A percentile compares a stretch with the other conserved stretches of the same genome.
Conservation (phyloP, 306 rosid genomes). For the Calophaca sinica region DNA sequence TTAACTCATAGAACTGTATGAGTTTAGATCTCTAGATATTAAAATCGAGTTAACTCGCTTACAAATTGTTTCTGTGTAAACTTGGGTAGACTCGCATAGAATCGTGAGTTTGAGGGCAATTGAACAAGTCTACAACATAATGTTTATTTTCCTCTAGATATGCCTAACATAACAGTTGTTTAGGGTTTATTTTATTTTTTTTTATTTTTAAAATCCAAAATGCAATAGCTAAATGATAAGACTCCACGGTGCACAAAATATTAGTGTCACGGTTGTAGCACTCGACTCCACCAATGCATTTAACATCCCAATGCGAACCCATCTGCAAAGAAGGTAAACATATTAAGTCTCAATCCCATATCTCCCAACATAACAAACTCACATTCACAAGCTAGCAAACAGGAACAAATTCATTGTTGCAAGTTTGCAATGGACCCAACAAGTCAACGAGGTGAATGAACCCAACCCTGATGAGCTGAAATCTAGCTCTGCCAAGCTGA, state of each 20-base stretch:
- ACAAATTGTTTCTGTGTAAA: neutral
- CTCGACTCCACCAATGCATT: neutral
- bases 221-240: neutral
- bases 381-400: neutral
- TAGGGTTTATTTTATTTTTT: no score
- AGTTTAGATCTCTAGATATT: neutral
- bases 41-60: neutral
- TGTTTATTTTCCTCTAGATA: slow-evolving; percentile 1
- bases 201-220: no score
- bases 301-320: neutral
- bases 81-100: neutral
- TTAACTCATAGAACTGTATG: neutral
- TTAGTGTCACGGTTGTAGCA: neutral
- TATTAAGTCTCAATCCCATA: neutral
- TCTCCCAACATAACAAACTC: neutral
- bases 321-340: neutral
- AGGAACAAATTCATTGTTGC: neutral
- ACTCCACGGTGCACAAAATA: neutral
- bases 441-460: neutral
- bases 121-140: neutral
- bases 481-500: no score
- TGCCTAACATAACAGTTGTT: neutral
- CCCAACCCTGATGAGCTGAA: neutral
- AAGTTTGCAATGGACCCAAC: neutral
- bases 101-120: neutral